These are phyloP conservation scores for Rhynchospora tenuis DNA, from an alignment of 176 grass and related monocot genomes.

Conservation along the genomic window DNA sequence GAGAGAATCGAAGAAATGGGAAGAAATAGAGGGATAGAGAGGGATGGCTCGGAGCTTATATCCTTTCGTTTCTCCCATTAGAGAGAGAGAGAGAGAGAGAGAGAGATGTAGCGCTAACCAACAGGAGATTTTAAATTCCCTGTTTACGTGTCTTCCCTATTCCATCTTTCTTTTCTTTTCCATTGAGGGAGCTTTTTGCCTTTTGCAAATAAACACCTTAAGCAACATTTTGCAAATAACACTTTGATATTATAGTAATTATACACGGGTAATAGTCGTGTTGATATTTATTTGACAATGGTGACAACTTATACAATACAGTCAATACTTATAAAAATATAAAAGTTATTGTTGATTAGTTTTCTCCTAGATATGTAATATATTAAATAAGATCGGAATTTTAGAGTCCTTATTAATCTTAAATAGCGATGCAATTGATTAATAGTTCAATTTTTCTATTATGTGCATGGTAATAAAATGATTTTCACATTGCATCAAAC, in stretches of 20 bases:
- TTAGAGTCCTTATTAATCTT: too few relatives aligned
- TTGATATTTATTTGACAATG: background rate
- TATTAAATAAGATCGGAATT: too few relatives aligned
- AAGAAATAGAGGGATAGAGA: background rate
- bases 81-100: background rate
- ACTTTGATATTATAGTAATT: background rate
- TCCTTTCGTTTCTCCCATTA: conserved; percentile 7
- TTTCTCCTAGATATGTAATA: too few relatives aligned
- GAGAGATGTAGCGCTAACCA: background rate
- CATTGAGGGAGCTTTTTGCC: background rate
- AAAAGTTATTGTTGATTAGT: too few relatives aligned
- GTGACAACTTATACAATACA: too few relatives aligned
- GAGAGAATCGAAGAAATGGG: background rate
- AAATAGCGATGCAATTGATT: too few relatives aligned
- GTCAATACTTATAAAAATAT: too few relatives aligned
- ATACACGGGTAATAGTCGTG: too few relatives aligned
- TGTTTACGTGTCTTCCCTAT: conserved; percentile 5
- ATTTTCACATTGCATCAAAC: too few relatives aligned
- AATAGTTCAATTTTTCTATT: too few relatives aligned
- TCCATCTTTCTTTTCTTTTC: background rate
- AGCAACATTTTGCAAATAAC: background rate
- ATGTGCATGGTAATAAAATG: too few relatives aligned
- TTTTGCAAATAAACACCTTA: background rate
- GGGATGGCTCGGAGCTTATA: background rate
- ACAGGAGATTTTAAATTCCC: background rate